Evolutionary conservation across 371 early-diverging fungal species (phyloP).

Genomic region (Chytridium lagenaria): DNA sequence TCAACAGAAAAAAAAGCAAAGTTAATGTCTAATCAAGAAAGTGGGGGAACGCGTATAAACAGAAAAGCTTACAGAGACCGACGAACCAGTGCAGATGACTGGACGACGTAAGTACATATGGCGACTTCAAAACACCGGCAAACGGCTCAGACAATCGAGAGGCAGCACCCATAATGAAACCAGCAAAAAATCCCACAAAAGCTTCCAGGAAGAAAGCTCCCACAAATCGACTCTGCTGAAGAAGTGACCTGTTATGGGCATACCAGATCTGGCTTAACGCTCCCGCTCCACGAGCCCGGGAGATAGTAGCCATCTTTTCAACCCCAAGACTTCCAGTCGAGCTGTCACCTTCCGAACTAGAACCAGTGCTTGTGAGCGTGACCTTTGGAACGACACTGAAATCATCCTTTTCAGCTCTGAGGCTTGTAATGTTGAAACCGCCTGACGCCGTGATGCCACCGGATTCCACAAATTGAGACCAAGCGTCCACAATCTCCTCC

Average conservation of each 20-base stretch:
- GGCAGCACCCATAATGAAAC: conserved; percentile 38
- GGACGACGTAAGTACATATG: not conserved
- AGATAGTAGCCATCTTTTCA: not conserved
- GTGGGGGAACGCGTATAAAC: not conserved
- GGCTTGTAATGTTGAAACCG: too few relatives aligned
- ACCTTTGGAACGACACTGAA: not conserved
- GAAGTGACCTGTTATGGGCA: conserved; percentile 29
- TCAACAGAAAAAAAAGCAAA: conserved; percentile 20
- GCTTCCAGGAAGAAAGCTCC: conserved; percentile 41
- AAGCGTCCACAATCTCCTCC: too few relatives aligned
- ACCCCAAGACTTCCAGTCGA: too few relatives aligned
- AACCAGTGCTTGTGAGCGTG: conserved; percentile 15
- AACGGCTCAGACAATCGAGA: not conserved
- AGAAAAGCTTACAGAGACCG: not conserved
- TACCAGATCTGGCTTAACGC: conserved; percentile 24
- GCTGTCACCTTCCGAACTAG: too few relatives aligned
- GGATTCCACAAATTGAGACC: too few relatives aligned
- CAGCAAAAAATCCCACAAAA: conserved; percentile 44
- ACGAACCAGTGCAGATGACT: not conserved
- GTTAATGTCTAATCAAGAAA: not conserved
- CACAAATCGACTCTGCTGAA: conserved; percentile 40
- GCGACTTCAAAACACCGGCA: not conserved
- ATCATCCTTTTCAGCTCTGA: too few relatives aligned
- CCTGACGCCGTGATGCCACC: too few relatives aligned
- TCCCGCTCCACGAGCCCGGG: conserved; percentile 20